Conservation (phyloP, 345 rosid species). For the Dipteronia dyeriana region DNA sequence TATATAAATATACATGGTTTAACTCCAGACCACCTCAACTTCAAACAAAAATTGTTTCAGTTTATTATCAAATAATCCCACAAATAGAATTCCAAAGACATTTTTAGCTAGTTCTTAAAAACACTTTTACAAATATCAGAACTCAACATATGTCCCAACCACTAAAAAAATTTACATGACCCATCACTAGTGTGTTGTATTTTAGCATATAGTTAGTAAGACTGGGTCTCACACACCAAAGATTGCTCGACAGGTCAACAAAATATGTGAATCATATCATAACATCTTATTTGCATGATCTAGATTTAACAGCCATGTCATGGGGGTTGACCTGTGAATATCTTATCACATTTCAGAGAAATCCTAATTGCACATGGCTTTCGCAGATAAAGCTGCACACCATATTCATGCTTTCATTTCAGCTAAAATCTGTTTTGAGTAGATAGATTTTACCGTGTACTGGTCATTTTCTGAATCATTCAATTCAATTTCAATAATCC, state of each 20-base stretch:
- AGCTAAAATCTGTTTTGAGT: background rate
- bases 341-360: slow-evolving; percentile 6
- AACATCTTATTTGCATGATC: slow-evolving; percentile 23
- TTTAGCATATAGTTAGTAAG: background rate
- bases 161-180: too few relatives aligned
- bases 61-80: too few relatives aligned
- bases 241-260: background rate
- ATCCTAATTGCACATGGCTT: slow-evolving; percentile 30
- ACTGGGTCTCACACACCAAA: slow-evolving; percentile 3
- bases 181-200: too few relatives aligned
- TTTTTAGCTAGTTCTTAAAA: too few relatives aligned
- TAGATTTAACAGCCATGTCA: slow-evolving; percentile 13
- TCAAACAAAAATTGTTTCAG: too few relatives aligned
- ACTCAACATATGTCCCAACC: too few relatives aligned
- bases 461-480: background rate
- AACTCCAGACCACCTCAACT: too few relatives aligned
- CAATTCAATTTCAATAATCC: background rate
- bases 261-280: slow-evolving; percentile 22
- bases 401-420: slow-evolving; percentile 7
- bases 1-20: too few relatives aligned
- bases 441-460: background rate
- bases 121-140: too few relatives aligned
- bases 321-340: slow-evolving; percentile 10
- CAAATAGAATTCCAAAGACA: too few relatives aligned
- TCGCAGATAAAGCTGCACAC: slow-evolving; percentile 27